Conservation (phyloP, 2,329 filamentous ascomycete genomes). For the Diaporthe vaccinii region DNA sequence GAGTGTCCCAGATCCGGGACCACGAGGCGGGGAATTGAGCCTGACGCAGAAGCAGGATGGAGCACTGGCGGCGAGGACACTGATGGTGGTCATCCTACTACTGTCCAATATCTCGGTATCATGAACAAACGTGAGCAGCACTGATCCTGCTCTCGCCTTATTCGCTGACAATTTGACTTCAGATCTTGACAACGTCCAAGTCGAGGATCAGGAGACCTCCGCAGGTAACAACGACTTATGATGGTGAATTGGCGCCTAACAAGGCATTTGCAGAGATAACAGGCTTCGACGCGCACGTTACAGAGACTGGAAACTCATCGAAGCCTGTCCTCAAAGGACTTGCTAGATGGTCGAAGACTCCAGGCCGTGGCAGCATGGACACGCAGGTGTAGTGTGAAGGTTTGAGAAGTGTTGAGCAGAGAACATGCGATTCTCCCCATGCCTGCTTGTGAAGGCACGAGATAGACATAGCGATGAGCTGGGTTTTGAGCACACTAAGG, state of each 20-base stretch:
- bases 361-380: neutral
- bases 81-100: conserved; percentile 48
- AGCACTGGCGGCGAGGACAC: conserved; percentile 49
- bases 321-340: too few species aligned
- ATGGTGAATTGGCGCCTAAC: too few species aligned
- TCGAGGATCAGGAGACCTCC: neutral
- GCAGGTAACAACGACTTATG: neutral
- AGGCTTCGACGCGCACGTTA: neutral
- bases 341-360: neutral
- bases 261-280: neutral
- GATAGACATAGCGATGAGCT: conserved; percentile 31
- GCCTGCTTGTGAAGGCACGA: conserved; percentile 18
- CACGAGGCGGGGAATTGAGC: conserved; percentile 40
- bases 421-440: conserved; percentile 35
- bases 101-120: conserved; percentile 7
- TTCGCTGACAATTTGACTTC: neutral
- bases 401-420: conserved; percentile 36
- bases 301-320: too few species aligned
- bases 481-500: conserved; percentile 20
- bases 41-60: conserved; percentile 48
- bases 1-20: neutral
- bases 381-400: neutral
- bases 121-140: conserved; percentile 34
- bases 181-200: neutral
- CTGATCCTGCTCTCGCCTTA: too few species aligned